Evolutionary conservation across 1,139 yeast genomes (phyloP), one percentile per base, ranked within the genome.

Genomic region (Blastobotrys capitulatus): DNA sequence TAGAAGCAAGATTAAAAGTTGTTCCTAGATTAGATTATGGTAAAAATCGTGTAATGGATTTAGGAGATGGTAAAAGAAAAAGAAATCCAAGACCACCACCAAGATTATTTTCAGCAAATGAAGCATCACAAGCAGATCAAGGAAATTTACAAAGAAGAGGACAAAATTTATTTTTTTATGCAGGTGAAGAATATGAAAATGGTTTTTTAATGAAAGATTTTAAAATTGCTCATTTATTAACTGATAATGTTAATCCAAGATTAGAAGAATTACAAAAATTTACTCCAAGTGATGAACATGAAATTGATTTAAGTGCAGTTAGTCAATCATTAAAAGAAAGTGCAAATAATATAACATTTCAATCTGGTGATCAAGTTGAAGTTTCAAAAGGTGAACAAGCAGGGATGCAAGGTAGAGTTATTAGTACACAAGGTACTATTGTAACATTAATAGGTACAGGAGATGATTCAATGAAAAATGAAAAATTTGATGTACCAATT

Each of bases 1-100:
- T 94, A 57, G 97, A 90, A 65, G 97, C 89, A 22, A 79, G 95
- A 62, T 80, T 95, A 61, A 88, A 88, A 63, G 75, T 94, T 54
- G 95, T 92, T 22, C 98, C 98, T 36, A 80, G 98, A 61, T 72
- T 92, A 53, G 97, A 92, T 66, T 92, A 92, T 66, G 95, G 95
- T 55, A 80, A 80, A 62, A 74, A 80, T 50, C 78, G 75, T 44
- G 82, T 79, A 46, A 71, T 74, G 47, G 80, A 78, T 52, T 79
- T 76, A 41, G 75, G 19, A 10, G 44, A 39, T 20, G 70, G 71
- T 22, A 79, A 77, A 60, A 67, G 79, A 52, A 77, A 80, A 63
- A 67, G 78, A 48, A 80, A 85, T 55, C 70, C 81, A 53, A 77
- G 89, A 61, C 96, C 97, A 2, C 82, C 88, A 9, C 92, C 94